Conservation (phyloP, 352 stramenopile genomes). For the Pythium rishiriense region DNA sequence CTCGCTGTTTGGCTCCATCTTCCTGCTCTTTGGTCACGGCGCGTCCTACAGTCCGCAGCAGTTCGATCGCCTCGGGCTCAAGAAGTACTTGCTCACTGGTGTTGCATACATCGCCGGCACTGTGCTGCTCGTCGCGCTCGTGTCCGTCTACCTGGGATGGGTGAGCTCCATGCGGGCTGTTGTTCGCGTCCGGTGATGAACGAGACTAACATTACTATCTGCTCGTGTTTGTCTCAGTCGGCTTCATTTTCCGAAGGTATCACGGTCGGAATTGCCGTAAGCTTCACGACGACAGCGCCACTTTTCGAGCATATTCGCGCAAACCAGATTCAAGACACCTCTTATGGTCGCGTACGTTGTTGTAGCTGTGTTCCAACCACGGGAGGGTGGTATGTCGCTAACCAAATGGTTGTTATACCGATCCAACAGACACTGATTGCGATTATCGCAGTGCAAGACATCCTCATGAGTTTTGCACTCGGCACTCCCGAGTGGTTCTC, state of each 20-base stretch:
- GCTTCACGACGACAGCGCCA: constrained; percentile 82
- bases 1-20: constrained; percentile 93
- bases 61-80: constrained; percentile 59
- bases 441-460: constrained; percentile 85
- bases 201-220: background rate
- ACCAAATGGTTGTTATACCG: background rate
- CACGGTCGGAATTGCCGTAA: constrained; percentile 75
- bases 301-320: constrained; percentile 81
- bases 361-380: background rate
- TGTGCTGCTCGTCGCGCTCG: constrained; percentile 66
- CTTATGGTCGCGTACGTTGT: constrained; percentile 61
- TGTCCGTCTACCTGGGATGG: constrained; percentile 78
- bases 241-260: constrained; percentile 73
- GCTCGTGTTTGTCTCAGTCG: constrained; percentile 35
- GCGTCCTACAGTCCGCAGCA: constrained; percentile 70
- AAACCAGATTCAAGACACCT: constrained; percentile 82
- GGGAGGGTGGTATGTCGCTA: background rate
- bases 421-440: constrained; percentile 68
- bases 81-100: constrained; percentile 69
- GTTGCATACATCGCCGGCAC: constrained; percentile 74
- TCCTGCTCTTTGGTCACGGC: constrained; percentile 91
- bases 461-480: constrained; percentile 86
- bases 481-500: constrained; percentile 87
- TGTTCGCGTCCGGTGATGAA: too few relatives aligned
- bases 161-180: too few relatives aligned